These are phyloP conservation scores for Ceriops zippeliana DNA, from an alignment of 345 rosid species.

Conservation along the genomic window DNA sequence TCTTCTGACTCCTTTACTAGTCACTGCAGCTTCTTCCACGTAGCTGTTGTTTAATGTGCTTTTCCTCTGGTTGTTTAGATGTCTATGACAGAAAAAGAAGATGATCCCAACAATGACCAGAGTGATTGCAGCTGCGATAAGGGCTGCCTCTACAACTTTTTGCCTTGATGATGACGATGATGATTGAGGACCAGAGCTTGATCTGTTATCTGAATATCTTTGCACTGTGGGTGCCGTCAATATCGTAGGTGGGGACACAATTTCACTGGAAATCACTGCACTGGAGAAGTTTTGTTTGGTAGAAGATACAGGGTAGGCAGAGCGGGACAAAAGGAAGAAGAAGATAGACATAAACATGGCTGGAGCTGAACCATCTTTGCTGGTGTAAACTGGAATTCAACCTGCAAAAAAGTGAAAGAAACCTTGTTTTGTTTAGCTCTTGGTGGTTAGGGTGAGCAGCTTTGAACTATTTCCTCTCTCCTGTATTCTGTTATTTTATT, in stretches of 20 bases:
- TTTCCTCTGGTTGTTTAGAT: slow-evolving; percentile 3
- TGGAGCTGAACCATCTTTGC: slow-evolving; percentile 12
- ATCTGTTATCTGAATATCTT: neutral
- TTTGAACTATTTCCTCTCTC: slow-evolving; percentile 5
- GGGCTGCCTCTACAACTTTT: slow-evolving; percentile 23
- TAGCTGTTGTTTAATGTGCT: slow-evolving; percentile 24
- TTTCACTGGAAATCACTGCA: neutral
- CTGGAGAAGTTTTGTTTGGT: neutral
- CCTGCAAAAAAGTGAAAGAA: slow-evolving; percentile 5
- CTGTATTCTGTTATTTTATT: slow-evolving; percentile 13
- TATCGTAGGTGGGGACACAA: neutral
- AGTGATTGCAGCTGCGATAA: slow-evolving; percentile 28
- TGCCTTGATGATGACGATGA: neutral
- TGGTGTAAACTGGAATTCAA: neutral
- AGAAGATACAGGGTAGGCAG: slow-evolving; percentile 9
- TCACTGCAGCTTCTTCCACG: slow-evolving; percentile 27
- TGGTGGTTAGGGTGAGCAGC: neutral
- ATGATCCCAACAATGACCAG: slow-evolving; percentile 24
- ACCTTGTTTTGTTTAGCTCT: neutral
- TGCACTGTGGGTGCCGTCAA: neutral
- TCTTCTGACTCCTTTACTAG: slow-evolving; percentile 29
- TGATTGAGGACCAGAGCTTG: neutral
- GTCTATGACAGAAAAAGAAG: slow-evolving; percentile 31
- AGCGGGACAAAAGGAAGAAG: neutral
- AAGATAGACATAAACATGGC: slow-evolving; percentile 7